Conservation (phyloP, 2,329 filamentous ascomycete genomes). For the Aschersonia sp. region DNA sequence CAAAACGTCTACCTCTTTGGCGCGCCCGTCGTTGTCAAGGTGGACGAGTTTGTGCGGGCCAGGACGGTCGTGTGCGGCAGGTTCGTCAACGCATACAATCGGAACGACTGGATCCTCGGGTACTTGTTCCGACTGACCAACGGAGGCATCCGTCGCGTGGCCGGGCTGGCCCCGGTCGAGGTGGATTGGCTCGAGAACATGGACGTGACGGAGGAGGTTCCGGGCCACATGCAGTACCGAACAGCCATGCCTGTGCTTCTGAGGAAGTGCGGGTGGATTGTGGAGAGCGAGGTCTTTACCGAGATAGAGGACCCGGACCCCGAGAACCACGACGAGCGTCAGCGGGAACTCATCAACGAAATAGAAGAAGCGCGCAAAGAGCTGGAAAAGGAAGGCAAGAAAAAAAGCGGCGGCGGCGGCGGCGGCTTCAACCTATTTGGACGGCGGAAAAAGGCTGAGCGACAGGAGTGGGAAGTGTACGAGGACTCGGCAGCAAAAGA, state of each 20-base stretch:
- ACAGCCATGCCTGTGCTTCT: constrained; percentile 79
- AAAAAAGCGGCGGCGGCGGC: constrained; percentile 26
- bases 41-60: constrained; percentile 72
- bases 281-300: constrained; percentile 84
- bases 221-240: constrained; percentile 94
- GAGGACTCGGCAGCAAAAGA: constrained; percentile 41
- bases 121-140: constrained; percentile 92
- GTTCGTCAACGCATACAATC: constrained; percentile 88
- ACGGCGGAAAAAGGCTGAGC: constrained; percentile 64
- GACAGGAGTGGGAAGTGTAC: constrained; percentile 90
- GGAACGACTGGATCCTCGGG: constrained; percentile 91
- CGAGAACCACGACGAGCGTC: constrained; percentile 74
- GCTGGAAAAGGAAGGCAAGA: constrained; percentile 65
- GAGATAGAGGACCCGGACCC: constrained; percentile 97
- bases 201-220: constrained; percentile 71
- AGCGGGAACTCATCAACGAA: constrained; percentile 88
- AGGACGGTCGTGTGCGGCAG: constrained; percentile 79
- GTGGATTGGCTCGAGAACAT: constrained; percentile 80
- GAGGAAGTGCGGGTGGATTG: constrained; percentile 76
- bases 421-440: constrained; percentile 63
- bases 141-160: constrained; percentile 79
- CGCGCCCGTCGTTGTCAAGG: constrained; percentile 79
- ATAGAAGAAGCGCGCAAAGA: constrained; percentile 88
- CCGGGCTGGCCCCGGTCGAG: constrained; percentile 66
- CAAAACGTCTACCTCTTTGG: constrained; percentile 96